A percentile compares a stretch with the other conserved stretches of the same genome.
Evolutionary conservation across 2,329 filamentous ascomycete genomes (phyloP).

Genomic region (Ceratocystis albifundus): DNA sequence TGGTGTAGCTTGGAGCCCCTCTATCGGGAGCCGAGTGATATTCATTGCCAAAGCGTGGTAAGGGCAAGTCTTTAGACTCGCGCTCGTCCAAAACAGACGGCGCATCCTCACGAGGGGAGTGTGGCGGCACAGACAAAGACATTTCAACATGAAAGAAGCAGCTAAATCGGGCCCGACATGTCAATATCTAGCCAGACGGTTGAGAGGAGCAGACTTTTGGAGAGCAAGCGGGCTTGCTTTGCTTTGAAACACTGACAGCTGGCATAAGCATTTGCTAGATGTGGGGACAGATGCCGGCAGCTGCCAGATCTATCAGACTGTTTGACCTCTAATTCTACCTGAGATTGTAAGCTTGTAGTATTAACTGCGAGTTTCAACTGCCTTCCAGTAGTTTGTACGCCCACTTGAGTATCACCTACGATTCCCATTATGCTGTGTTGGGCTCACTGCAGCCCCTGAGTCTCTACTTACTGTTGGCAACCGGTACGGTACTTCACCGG

Average conservation of each 20-base stretch:
- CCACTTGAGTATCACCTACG: too few relatives aligned
- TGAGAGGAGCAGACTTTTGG: background rate
- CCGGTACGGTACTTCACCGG: too few relatives aligned
- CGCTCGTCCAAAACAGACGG: background rate
- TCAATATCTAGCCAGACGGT: background rate
- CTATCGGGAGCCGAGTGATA: background rate
- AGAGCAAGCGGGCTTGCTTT: background rate
- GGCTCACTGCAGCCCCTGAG: too few relatives aligned
- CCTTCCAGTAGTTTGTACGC: too few relatives aligned
- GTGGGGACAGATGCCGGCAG: background rate
- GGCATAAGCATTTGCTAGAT: background rate
- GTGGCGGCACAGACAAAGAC: background rate
- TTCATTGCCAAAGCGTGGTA: background rate
- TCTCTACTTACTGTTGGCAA: too few relatives aligned
- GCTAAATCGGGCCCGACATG: background rate
- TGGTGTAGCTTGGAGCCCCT: conserved; percentile 24
- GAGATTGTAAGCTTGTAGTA: too few relatives aligned
- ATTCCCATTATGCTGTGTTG: too few relatives aligned
- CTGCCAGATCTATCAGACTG: background rate
- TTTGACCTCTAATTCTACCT: too few relatives aligned
- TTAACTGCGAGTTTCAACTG: too few relatives aligned
- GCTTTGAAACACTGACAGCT: background rate
- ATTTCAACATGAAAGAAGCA: background rate
- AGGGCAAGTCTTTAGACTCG: background rate
- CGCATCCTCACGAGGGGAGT: background rate